Base-by-base conservation (phyloP, 1,139 yeast species). In the Yamadazyma sp. region DNA sequence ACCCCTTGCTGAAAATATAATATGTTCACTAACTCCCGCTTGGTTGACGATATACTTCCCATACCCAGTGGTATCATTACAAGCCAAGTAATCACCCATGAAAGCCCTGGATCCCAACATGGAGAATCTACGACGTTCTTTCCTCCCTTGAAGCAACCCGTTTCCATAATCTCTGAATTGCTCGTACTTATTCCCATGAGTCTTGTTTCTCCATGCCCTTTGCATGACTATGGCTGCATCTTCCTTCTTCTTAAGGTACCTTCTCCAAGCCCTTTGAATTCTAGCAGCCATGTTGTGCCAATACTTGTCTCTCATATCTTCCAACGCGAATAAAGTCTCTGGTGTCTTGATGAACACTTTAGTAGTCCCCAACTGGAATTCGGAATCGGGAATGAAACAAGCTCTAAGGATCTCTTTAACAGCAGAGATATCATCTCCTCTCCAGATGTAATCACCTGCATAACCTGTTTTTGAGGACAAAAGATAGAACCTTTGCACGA, bases 261-360 rank as follows among this genome's bases (percentile, higher is more conserved):
- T 74, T 68, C 98, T 79, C 91, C 97, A 89, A 4, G 98, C 98
- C 51, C 98, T 78, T 67, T 94, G 99, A 51, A 94, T 92, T 53
- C 96, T 79, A 2, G 96, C 91, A 2, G 98, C 98, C 96, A 92
- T 94, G 54, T 87, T 88, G 58, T 89, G 94, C 98, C 98, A 94
- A 60, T 89, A 94, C 66, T 83, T 86, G 56, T 94, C 99, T 62
- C 98, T 80, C 94, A 91, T 83, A 55, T 88, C 94, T 64, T 94
- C 99, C 45, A 94, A 69, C 0, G 96, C 96, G 62, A 94, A 94
- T 51, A 94, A 72, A 0, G 98, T 92, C 58, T 94, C 98, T 6
- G 99, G 99, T 10, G 96, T 88, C 57, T 94, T 94, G 61, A 94
- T 89, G 60, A 94, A 94, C 3, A 92, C 94, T 62, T 89, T 92